These are phyloP conservation scores for Xeromyces bisporus DNA, from an alignment of 495 filamentous ascomycete genomes.

Conservation along the genomic window DNA sequence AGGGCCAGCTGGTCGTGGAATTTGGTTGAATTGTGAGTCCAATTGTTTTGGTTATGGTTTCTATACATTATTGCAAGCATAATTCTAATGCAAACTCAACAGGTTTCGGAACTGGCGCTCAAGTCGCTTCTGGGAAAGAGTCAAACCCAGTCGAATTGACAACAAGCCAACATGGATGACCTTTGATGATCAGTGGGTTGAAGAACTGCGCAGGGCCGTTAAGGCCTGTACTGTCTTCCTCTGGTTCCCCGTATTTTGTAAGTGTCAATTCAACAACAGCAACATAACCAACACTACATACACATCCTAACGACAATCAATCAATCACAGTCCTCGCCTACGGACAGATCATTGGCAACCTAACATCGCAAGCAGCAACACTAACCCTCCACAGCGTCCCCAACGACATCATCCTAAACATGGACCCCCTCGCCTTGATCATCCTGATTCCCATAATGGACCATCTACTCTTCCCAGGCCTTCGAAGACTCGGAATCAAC, in stretches of 20 bases:
- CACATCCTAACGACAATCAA: not conserved
- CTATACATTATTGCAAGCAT: not conserved
- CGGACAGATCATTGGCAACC: constrained; percentile 43
- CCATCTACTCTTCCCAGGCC: constrained; percentile 43
- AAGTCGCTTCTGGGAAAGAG: constrained; percentile 41
- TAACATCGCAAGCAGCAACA: constrained; percentile 35
- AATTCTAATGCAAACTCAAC: too few species aligned
- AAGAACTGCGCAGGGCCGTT: constrained; percentile 32
- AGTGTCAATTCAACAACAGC: constrained; percentile 5
- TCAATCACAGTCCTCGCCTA: constrained; percentile 34
- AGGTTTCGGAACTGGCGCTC: constrained; percentile 36
- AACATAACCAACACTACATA: not conserved
- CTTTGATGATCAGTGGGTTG: constrained; percentile 38
- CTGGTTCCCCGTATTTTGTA: constrained; percentile 44
- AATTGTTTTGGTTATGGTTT: not conserved
- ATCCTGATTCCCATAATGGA: constrained; percentile 54
- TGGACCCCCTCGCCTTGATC: constrained; percentile 55
- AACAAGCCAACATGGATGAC: constrained; percentile 46
- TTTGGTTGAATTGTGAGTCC: constrained; percentile 22
- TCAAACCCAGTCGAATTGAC: constrained; percentile 43
- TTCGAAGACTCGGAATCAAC: constrained; percentile 39
- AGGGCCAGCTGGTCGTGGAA: constrained; percentile 45
- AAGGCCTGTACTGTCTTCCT: constrained; percentile 37
- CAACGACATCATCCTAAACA: constrained; percentile 57
- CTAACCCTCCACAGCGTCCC: constrained; percentile 35